Percentiles rank a stretch among this genome's conserved stretches.
Conservation (phyloP, 192 early-diverging fungal species). For the Coemansia sp. region DNA sequence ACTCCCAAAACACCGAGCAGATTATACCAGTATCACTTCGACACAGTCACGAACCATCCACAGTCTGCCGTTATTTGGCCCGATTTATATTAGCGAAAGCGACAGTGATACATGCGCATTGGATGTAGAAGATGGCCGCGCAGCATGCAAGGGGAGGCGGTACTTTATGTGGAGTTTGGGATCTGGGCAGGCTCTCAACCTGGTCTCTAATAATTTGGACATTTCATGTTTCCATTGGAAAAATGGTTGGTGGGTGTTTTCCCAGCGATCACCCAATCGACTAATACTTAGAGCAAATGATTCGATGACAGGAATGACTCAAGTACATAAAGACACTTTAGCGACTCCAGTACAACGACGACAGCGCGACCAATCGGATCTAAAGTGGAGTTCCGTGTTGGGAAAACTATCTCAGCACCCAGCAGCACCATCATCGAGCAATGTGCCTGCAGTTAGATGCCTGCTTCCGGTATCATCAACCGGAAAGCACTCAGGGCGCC, state of each 20-base stretch:
- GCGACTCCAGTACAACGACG: conserved; percentile 18
- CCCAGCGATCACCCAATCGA: conserved; percentile 21
- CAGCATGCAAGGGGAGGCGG: conserved; percentile 8
- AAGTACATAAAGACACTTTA: neutral
- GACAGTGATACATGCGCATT: neutral
- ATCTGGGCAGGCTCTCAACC: neutral
- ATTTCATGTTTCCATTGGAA: neutral
- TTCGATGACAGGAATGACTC: neutral
- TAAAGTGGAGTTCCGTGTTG: conserved; percentile 48
- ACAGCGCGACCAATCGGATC: conserved; percentile 41
- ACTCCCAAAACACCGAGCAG: neutral
- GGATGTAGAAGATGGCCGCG: neutral
- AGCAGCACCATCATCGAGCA: neutral
- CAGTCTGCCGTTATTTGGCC: conserved; percentile 17
- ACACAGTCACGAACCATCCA: neutral
- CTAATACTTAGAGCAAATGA: neutral
- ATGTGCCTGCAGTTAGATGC: neutral
- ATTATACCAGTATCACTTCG: neutral
- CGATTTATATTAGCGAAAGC: conserved; percentile 7
- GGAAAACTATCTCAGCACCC: conserved; percentile 14
- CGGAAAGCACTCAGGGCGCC: too few relatives aligned
- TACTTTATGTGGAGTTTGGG: conserved; percentile 22
- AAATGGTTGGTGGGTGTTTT: conserved; percentile 37
- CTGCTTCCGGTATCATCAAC: too few relatives aligned
- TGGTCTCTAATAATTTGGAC: neutral